Conservation (phyloP, 805 yeast genomes). For the Cephaloascus fragrans region DNA sequence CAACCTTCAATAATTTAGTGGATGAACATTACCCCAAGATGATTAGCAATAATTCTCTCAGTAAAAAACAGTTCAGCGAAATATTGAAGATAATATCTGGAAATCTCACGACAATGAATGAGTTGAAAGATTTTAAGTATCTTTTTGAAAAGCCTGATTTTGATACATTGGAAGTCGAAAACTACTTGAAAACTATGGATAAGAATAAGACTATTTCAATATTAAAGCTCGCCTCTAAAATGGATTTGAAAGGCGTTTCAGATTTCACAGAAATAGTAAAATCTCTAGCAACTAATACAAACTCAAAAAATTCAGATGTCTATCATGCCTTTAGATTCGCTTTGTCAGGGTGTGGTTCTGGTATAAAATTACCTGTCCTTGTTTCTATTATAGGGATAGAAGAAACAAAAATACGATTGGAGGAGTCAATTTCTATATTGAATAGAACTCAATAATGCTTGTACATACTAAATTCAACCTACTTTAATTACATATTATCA, state of each 20-base stretch:
- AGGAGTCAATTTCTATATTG: constrained; percentile 4
- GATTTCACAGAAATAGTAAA: constrained; percentile 1
- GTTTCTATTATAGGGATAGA: constrained; percentile 43
- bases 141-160: constrained; percentile 29
- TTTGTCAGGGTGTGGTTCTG: constrained; percentile 60
- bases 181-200: constrained; percentile 15
- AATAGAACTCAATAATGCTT: too few relatives aligned
- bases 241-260: neutral
- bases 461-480: too few relatives aligned
- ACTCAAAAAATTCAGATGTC: constrained; percentile 25
- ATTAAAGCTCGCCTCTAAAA: constrained; percentile 3
- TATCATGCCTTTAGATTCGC: constrained; percentile 59
- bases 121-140: constrained; percentile 41
- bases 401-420: constrained; percentile 18
- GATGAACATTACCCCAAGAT: constrained; percentile 16
- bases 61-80: constrained; percentile 19
- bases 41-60: constrained; percentile 7
- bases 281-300: constrained; percentile 2
- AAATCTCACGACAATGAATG: constrained; percentile 42
- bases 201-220: constrained; percentile 5
- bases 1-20: constrained; percentile 23
- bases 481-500: too few relatives aligned
- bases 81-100: constrained; percentile 37
- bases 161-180: constrained; percentile 13
- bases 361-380: constrained; percentile 53